Evolutionary conservation across 495 filamentous ascomycete genomes (phyloP), one percentile per base, ranked within the genome.

Genomic region (Tuber melanosporum): DNA sequence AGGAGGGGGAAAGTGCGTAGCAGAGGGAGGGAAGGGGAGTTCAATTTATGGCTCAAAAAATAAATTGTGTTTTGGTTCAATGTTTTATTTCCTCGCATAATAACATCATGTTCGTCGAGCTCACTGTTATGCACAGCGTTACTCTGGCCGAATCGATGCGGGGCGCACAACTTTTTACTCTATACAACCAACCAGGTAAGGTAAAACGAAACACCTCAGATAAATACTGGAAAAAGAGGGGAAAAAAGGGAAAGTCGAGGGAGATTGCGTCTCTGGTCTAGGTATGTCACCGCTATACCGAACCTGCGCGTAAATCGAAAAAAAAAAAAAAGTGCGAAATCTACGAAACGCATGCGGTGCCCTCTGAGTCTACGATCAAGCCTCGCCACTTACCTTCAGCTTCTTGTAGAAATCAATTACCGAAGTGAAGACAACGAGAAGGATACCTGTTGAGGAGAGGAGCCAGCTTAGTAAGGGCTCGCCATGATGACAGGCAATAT

Each of bases 391-490:
- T 17, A 73, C 85, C 69, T 85, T 85, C 86, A 89, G 88, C 77
- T 85, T 87, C 73, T 89, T 87, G 86, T 92, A 98, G 85, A 95
- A 95, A 82, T 98, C 95, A 92, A 97, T 96, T 22, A 97, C 91
- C 20, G 92, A 90, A 6, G 94, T 97, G 86, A 94, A 98, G 57
- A 98, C 94, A 41, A 98, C 94, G 73, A 96, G 86, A 75, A 97
- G 87, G 80, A 97, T 96, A 87, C 94, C 94, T 76, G 19, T n/a
- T 62, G 43, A 71, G 20, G 32, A 44, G n/a, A 71, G 10, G 42
- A 39, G 9, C 45, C 71, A 74, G 81, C 32, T 41, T n/a, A 49
- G 20, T 4, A 74, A 2, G 47, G 69, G 62, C 47, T 71, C 46
- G 20, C 36, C 26, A 22, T 73, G 45, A 43, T 7, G 39, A 44